Base-by-base conservation (phyloP, 371 early-diverging fungal genomes). In the Mortierella sp. region DNA sequence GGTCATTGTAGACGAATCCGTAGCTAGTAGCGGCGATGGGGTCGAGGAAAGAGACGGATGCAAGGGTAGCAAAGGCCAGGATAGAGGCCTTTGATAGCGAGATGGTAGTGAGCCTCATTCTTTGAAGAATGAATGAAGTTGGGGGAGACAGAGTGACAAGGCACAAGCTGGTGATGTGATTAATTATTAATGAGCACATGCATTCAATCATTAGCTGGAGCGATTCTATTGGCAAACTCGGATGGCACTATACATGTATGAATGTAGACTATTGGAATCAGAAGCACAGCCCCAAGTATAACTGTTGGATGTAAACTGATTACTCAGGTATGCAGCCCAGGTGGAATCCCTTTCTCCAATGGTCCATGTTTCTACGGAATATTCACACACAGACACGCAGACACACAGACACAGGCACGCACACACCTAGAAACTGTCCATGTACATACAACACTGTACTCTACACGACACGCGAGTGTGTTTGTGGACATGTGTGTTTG, bases 1-100 rank as follows among this genome's bases (percentile, higher is more conserved):
- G 68, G 62, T 90, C 91, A 48, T 89, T 87, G 79, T 86, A 85
- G 15, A 87, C 86, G 74, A 86, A 88, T 76, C 66, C 67, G 38
- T 60, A 66, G 43, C 58, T 41, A 2, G 43, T 40, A 4, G 67
- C 63, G 10, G 60, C 9, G 28, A 53, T 59, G 16, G 67, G 57
- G 16, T 66, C 67, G 58, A 52, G 16, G 38, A 67, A 43, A 11
- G 47, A 60, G 52, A 50, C 32, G 22, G 72, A 53, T 21, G 40
- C 36, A 52, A 67, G 36, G 62, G 72, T 16, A 32, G 73, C 52
- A 60, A 55, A 58, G 24, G 59, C 60, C 6, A 72, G n/a, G 66
- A 81, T 32, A 21, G 58, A 50, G 6, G 70, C 67, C 45, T 70
- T 62, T 28, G 63, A 60, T 0, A 61, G 69, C 19, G 75, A 74